Base-by-base conservation (phyloP, 2,329 filamentous ascomycete genomes). In the Harringtonia lauricola region DNA sequence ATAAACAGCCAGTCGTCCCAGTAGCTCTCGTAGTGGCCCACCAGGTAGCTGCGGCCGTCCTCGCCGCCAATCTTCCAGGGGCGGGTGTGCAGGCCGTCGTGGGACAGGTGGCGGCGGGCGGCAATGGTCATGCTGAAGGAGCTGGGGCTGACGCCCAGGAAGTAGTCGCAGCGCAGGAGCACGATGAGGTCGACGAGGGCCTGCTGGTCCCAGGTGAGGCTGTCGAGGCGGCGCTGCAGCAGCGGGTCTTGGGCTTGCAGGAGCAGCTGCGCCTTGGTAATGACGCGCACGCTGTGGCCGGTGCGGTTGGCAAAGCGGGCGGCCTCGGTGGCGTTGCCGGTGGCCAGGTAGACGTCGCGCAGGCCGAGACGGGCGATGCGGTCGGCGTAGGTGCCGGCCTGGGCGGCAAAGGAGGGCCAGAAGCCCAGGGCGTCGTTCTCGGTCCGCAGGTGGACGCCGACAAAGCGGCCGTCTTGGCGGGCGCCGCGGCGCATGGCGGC, bases 1-100 rank as follows among this genome's bases (percentile, higher is more conserved):
- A 71, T 66, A 49, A 66, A 71, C 45, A 70, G 57, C 67, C 67
- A 71, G 47, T 68, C 65, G 13, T 64, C 61, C 62, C 63, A 71
- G 54, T 69, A 71, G 36, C 58, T 59, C 6, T 65, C 60, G 36
- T 66, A 70, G 19, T 60, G 60, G 0, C 67, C 67, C 17, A 68
- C 59, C 12, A 71, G 55, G 49, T 63, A 65, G 19, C 64, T 67
- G 24, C 60, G 53, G 1, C 59, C 61, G 43, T 71, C 67, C 1
- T 63, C 61, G 3, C 59, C 60, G 12, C 61, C 64, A n/a, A 62
- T 55, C 50, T 57, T 65, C 59, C 66, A 71, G 1, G 64, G 65
- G 41, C 66, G 54, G 13, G 65, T 64, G 42, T 65, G 62, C 5
- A 68, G 37, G 0, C 64, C 63, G 1, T 61, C 62, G 0, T 60